Evolutionary conservation across 2,329 filamentous ascomycete genomes (phyloP).

Genomic region (Aspergillus candidus): DNA sequence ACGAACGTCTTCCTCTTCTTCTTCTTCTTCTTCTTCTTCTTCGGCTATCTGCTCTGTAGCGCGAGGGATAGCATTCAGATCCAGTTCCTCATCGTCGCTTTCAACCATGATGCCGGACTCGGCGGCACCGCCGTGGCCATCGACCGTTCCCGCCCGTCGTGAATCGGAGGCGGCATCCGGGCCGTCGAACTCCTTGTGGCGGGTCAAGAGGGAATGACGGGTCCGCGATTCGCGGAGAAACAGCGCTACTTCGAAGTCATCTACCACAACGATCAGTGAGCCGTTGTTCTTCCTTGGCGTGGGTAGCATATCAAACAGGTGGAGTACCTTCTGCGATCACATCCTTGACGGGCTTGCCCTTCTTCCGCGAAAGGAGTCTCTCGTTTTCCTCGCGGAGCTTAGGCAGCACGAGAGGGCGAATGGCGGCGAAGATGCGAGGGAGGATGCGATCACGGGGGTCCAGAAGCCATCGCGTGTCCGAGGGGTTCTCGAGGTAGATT

Average conservation of each 20-base stretch:
- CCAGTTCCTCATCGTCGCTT: conserved; percentile 47
- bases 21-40: neutral
- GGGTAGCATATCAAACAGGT: no score
- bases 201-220: conserved; percentile 78
- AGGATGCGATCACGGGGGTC: conserved; percentile 70
- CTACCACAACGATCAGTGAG: conserved; percentile 40
- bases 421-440: conserved; percentile 73
- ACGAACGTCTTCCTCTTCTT: conserved; percentile 14
- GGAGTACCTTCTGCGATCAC: conserved; percentile 67
- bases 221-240: conserved; percentile 84
- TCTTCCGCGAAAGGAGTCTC: conserved; percentile 57
- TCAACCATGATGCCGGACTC: conserved; percentile 50
- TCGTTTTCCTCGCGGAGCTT: conserved; percentile 83
- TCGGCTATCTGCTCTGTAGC: conserved; percentile 7
- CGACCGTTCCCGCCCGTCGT: neutral
- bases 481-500: conserved; percentile 90
- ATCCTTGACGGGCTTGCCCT: conserved; percentile 80
- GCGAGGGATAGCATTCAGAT: conserved; percentile 54
- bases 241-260: conserved; percentile 92
- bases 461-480: conserved; percentile 75
- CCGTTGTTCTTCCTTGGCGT: neutral
- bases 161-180: conserved; percentile 30
- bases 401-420: conserved; percentile 79
- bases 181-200: conserved; percentile 70
- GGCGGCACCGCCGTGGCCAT: conserved; percentile 12